These are phyloP conservation scores for Saccharomyces uvarum DNA, from an alignment of 1,139 yeast species.

Conservation along the genomic window DNA sequence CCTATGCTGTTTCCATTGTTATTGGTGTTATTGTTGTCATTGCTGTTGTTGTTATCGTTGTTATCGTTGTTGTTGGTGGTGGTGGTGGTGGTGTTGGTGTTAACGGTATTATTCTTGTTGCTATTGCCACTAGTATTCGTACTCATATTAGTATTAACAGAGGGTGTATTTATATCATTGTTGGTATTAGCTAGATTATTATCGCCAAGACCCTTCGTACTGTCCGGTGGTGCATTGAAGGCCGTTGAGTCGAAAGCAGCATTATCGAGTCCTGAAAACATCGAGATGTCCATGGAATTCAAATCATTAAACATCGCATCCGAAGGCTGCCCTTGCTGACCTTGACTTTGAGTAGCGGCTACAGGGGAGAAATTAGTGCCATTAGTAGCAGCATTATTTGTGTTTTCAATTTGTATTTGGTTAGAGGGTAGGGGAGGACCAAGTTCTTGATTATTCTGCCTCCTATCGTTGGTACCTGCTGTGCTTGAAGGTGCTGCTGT, in stretches of 20 bases:
- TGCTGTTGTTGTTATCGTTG: background rate
- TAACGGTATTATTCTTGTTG: background rate
- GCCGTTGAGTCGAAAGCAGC: constrained; percentile 19
- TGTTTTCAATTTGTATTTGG: background rate
- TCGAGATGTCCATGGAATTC: constrained; percentile 28
- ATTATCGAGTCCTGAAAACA: constrained; percentile 28
- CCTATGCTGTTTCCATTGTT: constrained; percentile 3
- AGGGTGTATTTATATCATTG: background rate
- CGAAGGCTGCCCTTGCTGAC: constrained; percentile 4
- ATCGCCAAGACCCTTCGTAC: background rate
- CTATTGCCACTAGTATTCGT: background rate
- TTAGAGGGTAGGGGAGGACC: background rate
- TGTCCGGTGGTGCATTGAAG: constrained; percentile 10
- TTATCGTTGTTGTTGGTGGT: background rate
- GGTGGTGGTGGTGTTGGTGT: background rate
- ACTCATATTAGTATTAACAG: background rate
- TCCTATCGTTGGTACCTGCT: background rate
- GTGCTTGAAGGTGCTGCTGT: constrained; percentile 2
- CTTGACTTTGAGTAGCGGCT: background rate
- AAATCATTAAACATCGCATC: constrained; percentile 20
- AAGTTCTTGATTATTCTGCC: background rate
- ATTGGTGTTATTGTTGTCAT: constrained; percentile 1
- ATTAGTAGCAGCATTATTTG: constrained; percentile 1
- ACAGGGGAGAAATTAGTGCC: constrained; percentile 6
- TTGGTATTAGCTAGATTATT: constrained; percentile 1